Conservation (phyloP, 371 early-diverging fungal species). For the Actinomortierella wolfii region DNA sequence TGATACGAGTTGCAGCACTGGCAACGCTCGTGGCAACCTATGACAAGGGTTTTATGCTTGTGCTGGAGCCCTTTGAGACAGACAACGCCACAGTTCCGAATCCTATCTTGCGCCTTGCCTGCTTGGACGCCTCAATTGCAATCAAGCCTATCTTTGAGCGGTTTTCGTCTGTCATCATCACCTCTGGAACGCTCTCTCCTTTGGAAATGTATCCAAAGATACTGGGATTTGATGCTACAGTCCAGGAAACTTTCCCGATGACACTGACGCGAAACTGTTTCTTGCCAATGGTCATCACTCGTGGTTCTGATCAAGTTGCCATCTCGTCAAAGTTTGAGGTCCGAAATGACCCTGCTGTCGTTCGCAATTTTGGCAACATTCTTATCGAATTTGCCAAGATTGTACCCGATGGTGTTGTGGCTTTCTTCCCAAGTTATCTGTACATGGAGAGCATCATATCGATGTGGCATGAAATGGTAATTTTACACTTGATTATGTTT, state of each 20-base stretch:
- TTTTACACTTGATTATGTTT: slow-evolving; percentile 15
- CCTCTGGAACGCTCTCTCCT: slow-evolving; percentile 99
- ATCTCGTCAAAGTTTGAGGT: slow-evolving; percentile 97
- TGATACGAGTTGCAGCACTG: slow-evolving; percentile 93
- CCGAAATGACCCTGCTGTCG: slow-evolving; percentile 98
- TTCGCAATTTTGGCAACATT: slow-evolving; percentile 99
- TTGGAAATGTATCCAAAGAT: slow-evolving; percentile 99
- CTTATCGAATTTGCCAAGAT: slow-evolving; percentile 93
- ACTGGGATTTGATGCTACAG: slow-evolving; percentile 86
- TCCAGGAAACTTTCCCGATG: slow-evolving; percentile 93
- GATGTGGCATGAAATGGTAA: slow-evolving; percentile 96
- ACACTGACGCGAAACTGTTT: slow-evolving; percentile 94
- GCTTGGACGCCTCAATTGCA: slow-evolving; percentile 98
- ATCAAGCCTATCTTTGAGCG: slow-evolving; percentile 96
- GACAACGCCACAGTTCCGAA: slow-evolving; percentile 94
- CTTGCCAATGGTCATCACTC: slow-evolving; percentile 95
- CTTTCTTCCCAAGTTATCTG: slow-evolving; percentile 99
- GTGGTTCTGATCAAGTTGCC: slow-evolving; percentile 98
- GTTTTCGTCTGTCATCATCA: slow-evolving; percentile 98
- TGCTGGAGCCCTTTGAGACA: slow-evolving; percentile 98
- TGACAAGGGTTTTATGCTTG: slow-evolving; percentile 94
- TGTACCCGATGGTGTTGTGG: slow-evolving; percentile 99
- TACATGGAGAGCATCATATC: slow-evolving; percentile 99
- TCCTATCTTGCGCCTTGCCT: slow-evolving; percentile 89
- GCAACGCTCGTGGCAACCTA: slow-evolving; percentile 97